Evolutionary conservation across 1,139 yeast species (phyloP).

Genomic region (Blastobotrys illinoisensis): DNA sequence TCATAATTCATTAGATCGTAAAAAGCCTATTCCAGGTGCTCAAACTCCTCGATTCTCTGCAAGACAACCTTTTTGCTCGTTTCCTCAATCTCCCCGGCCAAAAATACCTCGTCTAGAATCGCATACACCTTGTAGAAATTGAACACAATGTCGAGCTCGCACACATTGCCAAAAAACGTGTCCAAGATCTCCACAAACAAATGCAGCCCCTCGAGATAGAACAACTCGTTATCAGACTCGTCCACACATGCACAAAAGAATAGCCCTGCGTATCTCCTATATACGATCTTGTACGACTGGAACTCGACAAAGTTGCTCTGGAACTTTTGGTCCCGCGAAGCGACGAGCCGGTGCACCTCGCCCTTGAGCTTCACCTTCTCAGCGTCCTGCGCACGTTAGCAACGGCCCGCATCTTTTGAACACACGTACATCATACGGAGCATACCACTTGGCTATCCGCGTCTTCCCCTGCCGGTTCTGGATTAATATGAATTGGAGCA

Average conservation of each 20-base stretch:
- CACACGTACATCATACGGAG: slow-evolving; percentile 34
- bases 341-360: slow-evolving; percentile 76
- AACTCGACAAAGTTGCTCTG: slow-evolving; percentile 50
- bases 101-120: slow-evolving; percentile 77
- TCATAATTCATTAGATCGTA: too few species aligned
- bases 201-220: slow-evolving; percentile 79
- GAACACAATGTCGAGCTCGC: slow-evolving; percentile 90
- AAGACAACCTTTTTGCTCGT: slow-evolving; percentile 75
- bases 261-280: slow-evolving; percentile 87
- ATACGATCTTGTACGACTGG: slow-evolving; percentile 65
- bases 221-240: slow-evolving; percentile 68
- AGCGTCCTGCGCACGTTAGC: slow-evolving; percentile 38
- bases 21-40: slow-evolving; percentile 25
- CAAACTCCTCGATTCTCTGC: slow-evolving; percentile 45
- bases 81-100: slow-evolving; percentile 81
- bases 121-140: slow-evolving; percentile 91
- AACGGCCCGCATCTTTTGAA: not conserved
- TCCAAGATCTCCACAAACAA: slow-evolving; percentile 86
- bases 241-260: slow-evolving; percentile 81
- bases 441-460: slow-evolving; percentile 78
- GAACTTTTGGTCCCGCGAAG: slow-evolving; percentile 74
- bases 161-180: slow-evolving; percentile 80
- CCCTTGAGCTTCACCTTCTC: slow-evolving; percentile 49
- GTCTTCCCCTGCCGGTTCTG: slow-evolving; percentile 93
- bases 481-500: slow-evolving; percentile 71